Evolutionary conservation across 257 asterid genomes (phyloP).

Genomic region (Nicotiana noctiflora): DNA sequence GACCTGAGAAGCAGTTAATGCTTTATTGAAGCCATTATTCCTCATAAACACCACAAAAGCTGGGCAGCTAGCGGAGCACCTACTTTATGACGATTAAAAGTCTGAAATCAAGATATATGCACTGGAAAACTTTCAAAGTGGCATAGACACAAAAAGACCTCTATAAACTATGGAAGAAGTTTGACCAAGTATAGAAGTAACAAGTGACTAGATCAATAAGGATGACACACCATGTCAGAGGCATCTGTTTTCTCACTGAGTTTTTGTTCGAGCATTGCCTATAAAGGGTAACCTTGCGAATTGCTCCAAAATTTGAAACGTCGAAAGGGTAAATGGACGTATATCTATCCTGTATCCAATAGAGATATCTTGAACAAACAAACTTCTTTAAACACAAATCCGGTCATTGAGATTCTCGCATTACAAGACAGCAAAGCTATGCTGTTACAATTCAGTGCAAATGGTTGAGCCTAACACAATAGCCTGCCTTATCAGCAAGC

Average conservation of each 20-base stretch:
- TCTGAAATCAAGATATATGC: background rate
- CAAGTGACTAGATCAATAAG: background rate
- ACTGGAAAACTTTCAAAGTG: background rate
- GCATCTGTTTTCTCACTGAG: background rate
- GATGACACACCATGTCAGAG: background rate
- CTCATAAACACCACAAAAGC: background rate
- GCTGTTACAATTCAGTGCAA: background rate
- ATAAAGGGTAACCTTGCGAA: background rate
- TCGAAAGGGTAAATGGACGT: background rate
- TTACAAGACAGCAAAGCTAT: background rate
- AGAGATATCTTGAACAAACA: background rate
- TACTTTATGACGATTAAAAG: background rate
- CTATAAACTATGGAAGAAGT: background rate
- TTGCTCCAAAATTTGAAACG: slow-evolving; percentile 1
- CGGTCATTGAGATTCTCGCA: background rate
- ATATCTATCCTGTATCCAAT: background rate
- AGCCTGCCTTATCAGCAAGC: background rate
- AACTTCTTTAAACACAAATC: background rate
- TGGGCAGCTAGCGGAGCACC: background rate
- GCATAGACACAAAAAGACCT: background rate
- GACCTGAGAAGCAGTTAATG: slow-evolving; percentile 41
- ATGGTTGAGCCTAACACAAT: background rate
- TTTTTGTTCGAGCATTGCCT: background rate
- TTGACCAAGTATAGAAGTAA: background rate
- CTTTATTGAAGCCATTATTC: background rate